Conservation (phyloP, 805 yeast genomes). For the Limtongozyma cylindracea region DNA sequence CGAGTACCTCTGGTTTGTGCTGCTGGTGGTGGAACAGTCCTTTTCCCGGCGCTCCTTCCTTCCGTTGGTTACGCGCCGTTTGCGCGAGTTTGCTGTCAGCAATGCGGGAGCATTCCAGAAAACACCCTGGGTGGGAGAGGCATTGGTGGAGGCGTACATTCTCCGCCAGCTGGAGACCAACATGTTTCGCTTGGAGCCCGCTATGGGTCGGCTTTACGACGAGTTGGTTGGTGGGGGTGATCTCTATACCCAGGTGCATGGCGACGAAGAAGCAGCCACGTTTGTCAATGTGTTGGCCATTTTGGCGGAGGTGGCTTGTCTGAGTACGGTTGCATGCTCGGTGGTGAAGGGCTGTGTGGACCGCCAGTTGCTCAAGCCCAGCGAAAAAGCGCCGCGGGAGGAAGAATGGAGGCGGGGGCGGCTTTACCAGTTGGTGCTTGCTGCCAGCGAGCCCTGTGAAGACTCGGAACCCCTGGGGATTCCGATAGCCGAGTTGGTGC, state of each 20-base stretch:
- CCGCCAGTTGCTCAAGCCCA: conserved; percentile 17
- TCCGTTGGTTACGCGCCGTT: too few relatives aligned
- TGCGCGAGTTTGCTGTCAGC: too few relatives aligned
- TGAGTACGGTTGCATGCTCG: conserved; percentile 5
- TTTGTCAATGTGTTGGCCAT: conserved; percentile 23
- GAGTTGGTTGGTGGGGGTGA: conserved; percentile 2
- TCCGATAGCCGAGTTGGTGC: conserved; percentile 11
- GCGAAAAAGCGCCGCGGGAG: conserved; percentile 32
- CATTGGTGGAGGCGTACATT: too few relatives aligned
- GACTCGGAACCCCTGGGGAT: conserved; percentile 1
- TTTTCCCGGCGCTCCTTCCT: too few relatives aligned
- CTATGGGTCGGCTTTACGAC: too few relatives aligned
- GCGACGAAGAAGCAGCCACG: conserved; percentile 27
- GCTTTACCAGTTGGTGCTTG: conserved; percentile 23
- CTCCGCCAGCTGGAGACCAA: too few relatives aligned
- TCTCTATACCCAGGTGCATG: conserved; percentile 13
- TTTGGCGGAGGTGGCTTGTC: conserved; percentile 10
- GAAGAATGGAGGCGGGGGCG: conserved; percentile 46
- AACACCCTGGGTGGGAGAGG: too few relatives aligned
- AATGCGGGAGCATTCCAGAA: too few relatives aligned
- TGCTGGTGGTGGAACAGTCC: too few relatives aligned
- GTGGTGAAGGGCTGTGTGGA: conserved; percentile 12
- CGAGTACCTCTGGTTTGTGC: too few relatives aligned
- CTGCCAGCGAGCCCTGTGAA: conserved; percentile 13
- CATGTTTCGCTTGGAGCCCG: too few relatives aligned